Evolutionary conservation across 2,329 filamentous ascomycete genomes (phyloP).

Genomic region (Thelonectria rubi): DNA sequence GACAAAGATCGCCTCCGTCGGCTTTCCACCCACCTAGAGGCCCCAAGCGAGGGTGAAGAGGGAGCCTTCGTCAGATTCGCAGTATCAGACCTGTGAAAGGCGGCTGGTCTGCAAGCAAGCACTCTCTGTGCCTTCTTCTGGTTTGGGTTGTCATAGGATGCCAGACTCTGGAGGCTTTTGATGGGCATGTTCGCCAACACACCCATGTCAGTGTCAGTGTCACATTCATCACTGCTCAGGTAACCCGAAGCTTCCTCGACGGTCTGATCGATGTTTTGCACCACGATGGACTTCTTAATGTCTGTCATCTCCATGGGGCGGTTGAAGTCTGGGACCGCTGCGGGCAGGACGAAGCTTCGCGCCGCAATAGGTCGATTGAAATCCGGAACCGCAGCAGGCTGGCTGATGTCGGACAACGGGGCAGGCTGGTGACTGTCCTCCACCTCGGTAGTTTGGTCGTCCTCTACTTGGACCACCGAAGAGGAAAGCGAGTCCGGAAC

Average conservation of each 20-base stretch:
- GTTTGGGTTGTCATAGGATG: conserved; percentile 64
- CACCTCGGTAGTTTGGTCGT: conserved; percentile 29
- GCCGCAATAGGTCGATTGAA: too few relatives aligned
- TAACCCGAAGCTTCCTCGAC: conserved; percentile 39
- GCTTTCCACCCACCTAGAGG: background rate
- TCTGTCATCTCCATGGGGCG: background rate
- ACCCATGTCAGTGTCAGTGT: conserved; percentile 41
- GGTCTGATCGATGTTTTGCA: conserved; percentile 26
- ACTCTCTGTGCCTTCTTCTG: conserved; percentile 61
- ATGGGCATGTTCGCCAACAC: conserved; percentile 52
- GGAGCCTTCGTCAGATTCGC: background rate
- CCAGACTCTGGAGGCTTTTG: conserved; percentile 62
- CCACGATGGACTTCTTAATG: background rate
- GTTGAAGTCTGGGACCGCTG: too few relatives aligned
- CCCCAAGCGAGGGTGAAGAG: background rate
- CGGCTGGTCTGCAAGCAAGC: conserved; percentile 48
- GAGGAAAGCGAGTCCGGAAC: conserved; percentile 34
- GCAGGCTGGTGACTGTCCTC: background rate
- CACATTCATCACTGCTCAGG: conserved; percentile 42
- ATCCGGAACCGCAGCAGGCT: background rate
- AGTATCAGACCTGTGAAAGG: background rate
- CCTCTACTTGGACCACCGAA: conserved; percentile 29
- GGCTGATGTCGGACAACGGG: conserved; percentile 19
- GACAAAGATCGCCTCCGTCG: background rate
- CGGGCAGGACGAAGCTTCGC: too few relatives aligned